phyloP scores from a whole-genome alignment of 2,329 filamentous ascomycete species.

The Scedosporium boydii region DNA sequence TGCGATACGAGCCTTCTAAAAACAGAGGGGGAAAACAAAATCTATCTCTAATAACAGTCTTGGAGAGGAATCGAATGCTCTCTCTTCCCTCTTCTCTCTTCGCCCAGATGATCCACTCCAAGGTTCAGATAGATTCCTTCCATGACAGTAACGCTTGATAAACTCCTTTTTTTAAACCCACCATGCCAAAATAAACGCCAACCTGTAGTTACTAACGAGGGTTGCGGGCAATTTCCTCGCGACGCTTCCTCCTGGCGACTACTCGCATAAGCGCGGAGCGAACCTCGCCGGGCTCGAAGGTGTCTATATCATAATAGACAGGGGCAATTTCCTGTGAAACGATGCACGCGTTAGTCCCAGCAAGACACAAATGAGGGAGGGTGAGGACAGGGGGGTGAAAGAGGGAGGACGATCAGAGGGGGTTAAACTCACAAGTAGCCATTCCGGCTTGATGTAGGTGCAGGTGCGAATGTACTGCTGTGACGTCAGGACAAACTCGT shows the following conservation, averaged over 20 bases:
- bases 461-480: constrained; percentile 98
- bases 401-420: background rate
- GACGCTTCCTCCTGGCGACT: constrained; percentile 50
- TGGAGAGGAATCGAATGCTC: too few relatives aligned
- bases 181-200: too few relatives aligned
- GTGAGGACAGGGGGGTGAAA: background rate
- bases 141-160: background rate
- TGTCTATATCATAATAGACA: constrained; percentile 77
- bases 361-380: background rate
- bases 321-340: constrained; percentile 73
- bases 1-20: too few relatives aligned
- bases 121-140: too few relatives aligned
- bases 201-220: constrained; percentile 4
- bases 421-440: constrained; percentile 62
- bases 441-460: constrained; percentile 85
- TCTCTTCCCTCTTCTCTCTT: too few relatives aligned
- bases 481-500: constrained; percentile 94
- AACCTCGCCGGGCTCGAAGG: constrained; percentile 80
- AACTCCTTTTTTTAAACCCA: background rate
- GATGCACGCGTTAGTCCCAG: constrained; percentile 2
- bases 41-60: too few relatives aligned
- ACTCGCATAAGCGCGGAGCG: constrained; percentile 55
- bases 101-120: too few relatives aligned
- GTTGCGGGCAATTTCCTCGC: constrained; percentile 41
- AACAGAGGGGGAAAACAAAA: too few relatives aligned